Evolutionary conservation across 352 stramenopile species (phyloP).

Genomic region (Pythium folliculosum): DNA sequence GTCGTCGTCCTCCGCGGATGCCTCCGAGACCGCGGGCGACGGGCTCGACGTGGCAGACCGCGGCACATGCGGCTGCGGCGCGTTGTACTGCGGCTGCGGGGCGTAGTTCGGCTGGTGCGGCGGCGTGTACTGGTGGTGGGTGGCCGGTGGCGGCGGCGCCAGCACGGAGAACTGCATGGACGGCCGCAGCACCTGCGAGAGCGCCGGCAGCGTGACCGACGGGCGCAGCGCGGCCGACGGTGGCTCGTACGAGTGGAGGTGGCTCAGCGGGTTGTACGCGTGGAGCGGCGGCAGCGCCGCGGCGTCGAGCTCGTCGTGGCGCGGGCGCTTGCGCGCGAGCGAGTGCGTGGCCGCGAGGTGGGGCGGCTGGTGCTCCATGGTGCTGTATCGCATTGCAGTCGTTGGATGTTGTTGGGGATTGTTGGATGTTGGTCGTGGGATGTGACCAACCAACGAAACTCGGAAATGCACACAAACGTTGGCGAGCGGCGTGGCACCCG

Average conservation of each 20-base stretch:
- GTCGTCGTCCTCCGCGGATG: slow-evolving; percentile 24
- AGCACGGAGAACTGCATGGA: slow-evolving; percentile 18
- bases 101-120: neutral
- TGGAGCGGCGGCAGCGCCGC: slow-evolving; percentile 20
- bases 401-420: neutral
- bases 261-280: slow-evolving; percentile 15
- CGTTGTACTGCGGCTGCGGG: neutral
- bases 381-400: slow-evolving; percentile 20
- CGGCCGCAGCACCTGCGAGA: slow-evolving; percentile 26
- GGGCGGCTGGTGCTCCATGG: neutral
- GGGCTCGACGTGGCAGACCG: slow-evolving; percentile 16
- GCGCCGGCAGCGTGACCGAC: slow-evolving; percentile 15
- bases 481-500: no score
- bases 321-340: slow-evolving; percentile 23
- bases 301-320: slow-evolving; percentile 19
- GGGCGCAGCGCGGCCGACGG: no score
- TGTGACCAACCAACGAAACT: slow-evolving; percentile 28
- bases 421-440: slow-evolving; percentile 1
- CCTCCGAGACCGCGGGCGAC: slow-evolving; percentile 19
- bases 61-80: neutral
- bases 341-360: neutral
- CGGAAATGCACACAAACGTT: no score
- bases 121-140: neutral
- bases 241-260: neutral
- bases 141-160: slow-evolving; percentile 5